Percentiles rank a stretch among this genome's conserved stretches.
Evolutionary conservation across 2,329 filamentous ascomycete genomes (phyloP).

Genomic region (Botryosphaeria dothidea): DNA sequence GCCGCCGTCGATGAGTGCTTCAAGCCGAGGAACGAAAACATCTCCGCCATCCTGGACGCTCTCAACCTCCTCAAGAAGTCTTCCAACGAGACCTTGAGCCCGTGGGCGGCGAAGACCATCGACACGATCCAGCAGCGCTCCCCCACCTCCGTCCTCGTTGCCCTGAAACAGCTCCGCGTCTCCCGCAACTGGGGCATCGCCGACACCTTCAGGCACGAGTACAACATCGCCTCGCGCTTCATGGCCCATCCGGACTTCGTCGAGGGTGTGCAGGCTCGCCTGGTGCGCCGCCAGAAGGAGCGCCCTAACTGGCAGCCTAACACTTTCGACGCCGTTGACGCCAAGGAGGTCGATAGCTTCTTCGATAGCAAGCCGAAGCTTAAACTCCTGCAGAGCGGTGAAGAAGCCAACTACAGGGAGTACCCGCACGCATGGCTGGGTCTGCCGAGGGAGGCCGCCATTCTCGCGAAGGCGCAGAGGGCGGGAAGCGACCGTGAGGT

Average conservation of each 20-base stretch:
- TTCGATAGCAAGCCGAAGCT: constrained; percentile 60
- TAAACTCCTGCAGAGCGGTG: constrained; percentile 56
- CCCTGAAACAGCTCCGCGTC: constrained; percentile 78
- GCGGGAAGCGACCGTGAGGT: constrained; percentile 36
- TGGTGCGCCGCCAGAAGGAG: constrained; percentile 69
- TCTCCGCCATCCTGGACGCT: constrained; percentile 70
- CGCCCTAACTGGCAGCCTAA: constrained; percentile 76
- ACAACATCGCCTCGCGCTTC: constrained; percentile 81
- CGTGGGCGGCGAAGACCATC: constrained; percentile 80
- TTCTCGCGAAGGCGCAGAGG: constrained; percentile 38
- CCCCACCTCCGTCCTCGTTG: constrained; percentile 82
- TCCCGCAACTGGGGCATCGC: constrained; percentile 76
- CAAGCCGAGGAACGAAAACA: constrained; percentile 54
- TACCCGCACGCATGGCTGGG: constrained; percentile 74
- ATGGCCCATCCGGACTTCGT: constrained; percentile 91
- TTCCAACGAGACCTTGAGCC: constrained; percentile 50
- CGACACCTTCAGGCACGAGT: constrained; percentile 82
- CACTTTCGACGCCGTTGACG: constrained; percentile 66
- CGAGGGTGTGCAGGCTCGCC: constrained; percentile 81
- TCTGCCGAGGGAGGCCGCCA: constrained; percentile 70
- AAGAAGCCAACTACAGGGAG: constrained; percentile 60
- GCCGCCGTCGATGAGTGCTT: constrained; percentile 74
- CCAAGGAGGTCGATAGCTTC: constrained; percentile 65
- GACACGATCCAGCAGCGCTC: constrained; percentile 75
- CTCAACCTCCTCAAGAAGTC: constrained; percentile 53